Evolutionary conservation across 192 early-diverging fungal genomes (phyloP), one percentile per base, ranked within the genome.

Genomic region (Coemansia umbellata): DNA sequence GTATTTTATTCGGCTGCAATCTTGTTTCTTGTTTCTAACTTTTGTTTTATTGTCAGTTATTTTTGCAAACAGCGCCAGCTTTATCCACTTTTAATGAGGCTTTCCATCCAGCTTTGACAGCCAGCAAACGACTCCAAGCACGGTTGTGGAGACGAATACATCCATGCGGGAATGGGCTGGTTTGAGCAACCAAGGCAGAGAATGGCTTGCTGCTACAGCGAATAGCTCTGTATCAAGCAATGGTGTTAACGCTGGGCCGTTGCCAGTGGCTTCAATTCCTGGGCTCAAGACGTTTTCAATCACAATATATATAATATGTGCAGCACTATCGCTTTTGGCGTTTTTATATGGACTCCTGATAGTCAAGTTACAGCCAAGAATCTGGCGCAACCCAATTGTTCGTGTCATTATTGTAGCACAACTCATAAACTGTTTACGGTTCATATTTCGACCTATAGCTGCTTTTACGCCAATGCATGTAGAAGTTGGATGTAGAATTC

Each of bases 391-490:
- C 37, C 53, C 53, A 13, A 66, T 73, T 57, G 47, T 73, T 18
- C 62, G 63, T 4, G 45, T 66, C 11, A 17, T 74, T 15, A 35
- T 74, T n/a, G 39, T 66, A 5, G 55, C 54, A 0, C 70, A 74
- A 36, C 4, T 55, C 5, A 30, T 74, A n/a, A 74, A 74, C 51
- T 28, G 49, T 31, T 2, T 62, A 4, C 58, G 58, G 17, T 66
- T 54, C 39, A 36, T 58, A 21, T 8, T 74, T 4, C 63, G 70
- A 3, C 26, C 51, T 18, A 24, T 74, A 40, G 27, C 49, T 5
- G 26, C 39, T 9, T 52, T 33, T 10, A 41, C 33, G 1, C 3
- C 19, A 10, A 43, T 74, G 15, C 14, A 30, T 0, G 31, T 42
- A 1, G 58, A 58, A 7, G 49, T 58, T 55, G 59, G 54, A 19